Evolutionary conservation across 768 basidiomycete genomes (phyloP).

Genomic region (Boletellus ananas): DNA sequence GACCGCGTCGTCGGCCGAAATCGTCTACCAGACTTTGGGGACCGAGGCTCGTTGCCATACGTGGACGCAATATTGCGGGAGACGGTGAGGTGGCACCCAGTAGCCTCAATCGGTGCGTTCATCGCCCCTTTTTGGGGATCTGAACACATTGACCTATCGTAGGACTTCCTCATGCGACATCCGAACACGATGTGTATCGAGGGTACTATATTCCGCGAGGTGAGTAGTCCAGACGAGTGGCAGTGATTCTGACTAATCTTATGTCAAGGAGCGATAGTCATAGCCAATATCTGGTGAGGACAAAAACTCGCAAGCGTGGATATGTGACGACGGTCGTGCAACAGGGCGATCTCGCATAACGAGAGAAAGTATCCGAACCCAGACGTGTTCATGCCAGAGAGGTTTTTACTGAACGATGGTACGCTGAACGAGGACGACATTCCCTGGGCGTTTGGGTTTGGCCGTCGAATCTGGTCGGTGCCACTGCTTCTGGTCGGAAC

Average conservation of each 20-base stretch:
- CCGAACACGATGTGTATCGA: constrained; percentile 33
- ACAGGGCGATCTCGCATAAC: constrained; percentile 41
- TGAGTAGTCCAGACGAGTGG: not conserved
- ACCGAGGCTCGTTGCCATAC: constrained; percentile 29
- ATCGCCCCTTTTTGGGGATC: too few species aligned
- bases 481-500: not conserved
- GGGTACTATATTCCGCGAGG: constrained; percentile 34
- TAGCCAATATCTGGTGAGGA: constrained; percentile 14
- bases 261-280: constrained; percentile 5
- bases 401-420: constrained; percentile 29
- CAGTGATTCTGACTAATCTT: not conserved
- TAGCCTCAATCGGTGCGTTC: constrained; percentile 22
- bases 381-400: constrained; percentile 34
- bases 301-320: too few species aligned
- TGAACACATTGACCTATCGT: not conserved
- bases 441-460: constrained; percentile 18
- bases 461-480: constrained; percentile 18
- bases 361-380: constrained; percentile 34
- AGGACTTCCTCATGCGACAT: constrained; percentile 43
- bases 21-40: constrained; percentile 31
- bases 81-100: constrained; percentile 27
- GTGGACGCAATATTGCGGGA: constrained; percentile 34
- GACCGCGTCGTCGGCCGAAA: constrained; percentile 27
- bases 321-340: not conserved
- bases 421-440: constrained; percentile 13